Evolutionary conservation across 2,329 filamentous ascomycete species (phyloP).

Genomic region (Xylaria hypoxylon): DNA sequence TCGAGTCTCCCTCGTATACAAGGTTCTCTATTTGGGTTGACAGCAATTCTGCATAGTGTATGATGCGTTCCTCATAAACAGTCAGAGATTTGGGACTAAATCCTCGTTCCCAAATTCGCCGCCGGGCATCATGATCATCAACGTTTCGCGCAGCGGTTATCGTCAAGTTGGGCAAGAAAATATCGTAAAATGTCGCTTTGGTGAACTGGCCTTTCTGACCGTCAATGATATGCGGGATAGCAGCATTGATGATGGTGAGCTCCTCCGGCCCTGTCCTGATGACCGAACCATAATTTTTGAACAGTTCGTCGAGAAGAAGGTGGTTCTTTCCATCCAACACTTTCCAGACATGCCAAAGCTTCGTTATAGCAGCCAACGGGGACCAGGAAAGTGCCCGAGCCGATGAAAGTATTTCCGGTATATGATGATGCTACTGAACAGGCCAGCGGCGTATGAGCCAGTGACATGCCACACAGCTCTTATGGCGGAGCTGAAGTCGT

Average conservation of each 20-base stretch:
- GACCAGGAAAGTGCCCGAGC: constrained; percentile 38
- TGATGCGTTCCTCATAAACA: constrained; percentile 33
- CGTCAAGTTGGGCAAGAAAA: constrained; percentile 39
- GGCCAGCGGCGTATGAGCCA: constrained; percentile 25
- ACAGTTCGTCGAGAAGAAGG: constrained; percentile 39
- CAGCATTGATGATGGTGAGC: constrained; percentile 41
- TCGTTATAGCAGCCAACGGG: constrained; percentile 35
- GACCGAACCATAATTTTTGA: constrained; percentile 37
- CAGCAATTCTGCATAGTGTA: constrained; percentile 37
- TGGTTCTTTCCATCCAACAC: constrained; percentile 34
- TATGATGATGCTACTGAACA: constrained; percentile 40
- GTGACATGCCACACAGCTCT: not conserved
- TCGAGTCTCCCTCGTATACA: not conserved
- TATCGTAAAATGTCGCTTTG: constrained; percentile 44
- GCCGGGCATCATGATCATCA: constrained; percentile 34
- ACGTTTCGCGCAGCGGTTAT: constrained; percentile 31
- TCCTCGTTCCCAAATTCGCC: constrained; percentile 39
- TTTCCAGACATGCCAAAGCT: constrained; percentile 42
- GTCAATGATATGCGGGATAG: constrained; percentile 28
- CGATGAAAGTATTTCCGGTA: constrained; percentile 44
- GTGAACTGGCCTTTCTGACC: constrained; percentile 35
- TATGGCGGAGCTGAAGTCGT: constrained; percentile 2
- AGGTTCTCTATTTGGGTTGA: constrained; percentile 25
- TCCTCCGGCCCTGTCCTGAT: constrained; percentile 45
- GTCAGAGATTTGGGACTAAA: constrained; percentile 33